Evolutionary conservation across 768 basidiomycete genomes (phyloP), one percentile per base, ranked within the genome.

Genomic region (Suillus alpinus): DNA sequence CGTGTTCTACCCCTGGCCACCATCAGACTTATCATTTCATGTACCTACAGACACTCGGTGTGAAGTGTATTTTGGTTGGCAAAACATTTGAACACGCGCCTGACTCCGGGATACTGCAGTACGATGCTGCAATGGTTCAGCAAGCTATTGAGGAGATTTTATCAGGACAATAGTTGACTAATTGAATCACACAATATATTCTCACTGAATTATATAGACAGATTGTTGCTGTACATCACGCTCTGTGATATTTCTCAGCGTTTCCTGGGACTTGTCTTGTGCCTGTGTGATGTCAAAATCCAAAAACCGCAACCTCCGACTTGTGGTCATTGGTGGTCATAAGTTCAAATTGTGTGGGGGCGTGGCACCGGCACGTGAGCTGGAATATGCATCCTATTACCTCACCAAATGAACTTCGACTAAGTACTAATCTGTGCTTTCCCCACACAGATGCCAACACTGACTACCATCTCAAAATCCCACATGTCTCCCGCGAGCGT

Each of bases 31-130:
- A 36, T 58, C n/a, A 4, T 10, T 53, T 59, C 43, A 62, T 55
- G 37, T 36, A 55, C 36, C 39, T 16, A 26, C 65, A 90, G 87
- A 69, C 70, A 3, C 70, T 89, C 58, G 88, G 89, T 6, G 85
- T 91, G 26, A 77, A 77, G 64, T 86, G 87, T 56, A 75, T 84
- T 29, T 77, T 80, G 70, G 75, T 87, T 18, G 78, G 75, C 57
- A 76, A 66, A 40, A 44, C 16, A 29, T 49, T 67, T 34, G 59
- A 63, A 47, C 56, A 62, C 14, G 59, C 56, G 51, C 69, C 65
- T 50, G 67, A 69, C 44, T 68, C 67, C 58, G 72, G 67, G 34
- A 29, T 26, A 26, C 70, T 70, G 31, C 70, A 71, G 46, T 88
- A 85, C 63, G 77, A 82, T 62, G 81, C 80, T 23, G 68, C 67